Conservation (phyloP, 441 rosid genomes). For the Pelargonium australe region DNA sequence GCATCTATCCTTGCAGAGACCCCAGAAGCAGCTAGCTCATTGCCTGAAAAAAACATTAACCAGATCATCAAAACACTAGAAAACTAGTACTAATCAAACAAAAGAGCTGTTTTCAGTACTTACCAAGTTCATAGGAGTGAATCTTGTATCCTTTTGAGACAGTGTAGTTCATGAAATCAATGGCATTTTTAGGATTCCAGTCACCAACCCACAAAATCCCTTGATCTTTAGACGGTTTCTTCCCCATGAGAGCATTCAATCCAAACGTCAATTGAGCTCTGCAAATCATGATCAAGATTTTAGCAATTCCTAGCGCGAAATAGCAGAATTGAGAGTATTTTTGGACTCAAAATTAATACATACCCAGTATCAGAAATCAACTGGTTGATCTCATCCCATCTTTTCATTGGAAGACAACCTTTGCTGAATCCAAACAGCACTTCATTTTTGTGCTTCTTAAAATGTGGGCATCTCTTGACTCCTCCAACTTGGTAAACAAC, state of each 20-base stretch:
- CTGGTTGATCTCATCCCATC: conserved; percentile 53
- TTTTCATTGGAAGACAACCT: conserved; percentile 42
- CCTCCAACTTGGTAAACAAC: conserved; percentile 35
- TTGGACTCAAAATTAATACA: background rate
- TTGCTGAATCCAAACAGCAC: conserved; percentile 48
- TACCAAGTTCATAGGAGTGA: conserved; percentile 60
- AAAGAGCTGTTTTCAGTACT: too few species aligned
- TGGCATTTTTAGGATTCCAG: conserved; percentile 40
- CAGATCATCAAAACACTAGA: too few species aligned
- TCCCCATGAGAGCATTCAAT: conserved; percentile 49
- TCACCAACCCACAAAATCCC: conserved; percentile 32
- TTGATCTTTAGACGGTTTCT: conserved; percentile 13
- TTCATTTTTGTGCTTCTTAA: conserved; percentile 17
- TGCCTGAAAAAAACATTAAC: conserved; percentile 29
- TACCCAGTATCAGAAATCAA: conserved; percentile 49
- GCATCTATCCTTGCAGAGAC: conserved; percentile 42
- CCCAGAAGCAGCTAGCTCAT: conserved; percentile 55
- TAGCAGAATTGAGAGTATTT: too few species aligned
- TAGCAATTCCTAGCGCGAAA: background rate
- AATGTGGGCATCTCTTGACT: conserved; percentile 28
- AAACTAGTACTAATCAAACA: too few species aligned
- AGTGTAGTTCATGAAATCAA: conserved; percentile 41
- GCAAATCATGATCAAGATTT: conserved; percentile 4
- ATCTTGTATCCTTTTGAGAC: conserved; percentile 46
- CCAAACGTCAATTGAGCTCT: conserved; percentile 45